Conservation (phyloP, 768 basidiomycete species). For the Podaxis sp. region DNA sequence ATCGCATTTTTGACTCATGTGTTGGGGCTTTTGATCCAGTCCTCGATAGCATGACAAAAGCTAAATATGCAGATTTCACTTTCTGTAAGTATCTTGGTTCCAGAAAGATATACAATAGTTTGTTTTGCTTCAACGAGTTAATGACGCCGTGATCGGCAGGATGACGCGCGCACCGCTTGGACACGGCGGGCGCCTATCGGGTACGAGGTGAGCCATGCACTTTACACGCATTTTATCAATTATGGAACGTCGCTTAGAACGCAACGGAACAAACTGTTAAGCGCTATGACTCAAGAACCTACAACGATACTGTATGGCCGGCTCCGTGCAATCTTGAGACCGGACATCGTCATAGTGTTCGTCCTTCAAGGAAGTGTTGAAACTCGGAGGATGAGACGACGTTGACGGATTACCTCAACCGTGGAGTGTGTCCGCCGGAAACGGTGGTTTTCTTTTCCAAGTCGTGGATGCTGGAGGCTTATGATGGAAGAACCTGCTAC, state of each 20-base stretch:
- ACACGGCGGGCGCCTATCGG: neutral
- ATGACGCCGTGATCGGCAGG: neutral
- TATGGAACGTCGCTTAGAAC: neutral
- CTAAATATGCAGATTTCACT: neutral
- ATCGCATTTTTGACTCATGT: neutral
- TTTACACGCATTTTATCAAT: neutral
- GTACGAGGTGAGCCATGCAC: neutral
- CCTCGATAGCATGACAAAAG: neutral
- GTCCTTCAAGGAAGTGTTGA: neutral
- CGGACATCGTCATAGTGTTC: neutral
- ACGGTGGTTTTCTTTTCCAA: neutral
- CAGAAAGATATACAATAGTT: neutral
- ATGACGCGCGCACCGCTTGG: neutral
- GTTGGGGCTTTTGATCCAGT: neutral
- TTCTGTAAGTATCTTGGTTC: neutral
- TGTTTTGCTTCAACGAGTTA: neutral
- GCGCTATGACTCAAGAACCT: neutral
- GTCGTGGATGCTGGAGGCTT: neutral
- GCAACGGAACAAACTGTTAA: neutral
- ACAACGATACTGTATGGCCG: neutral
- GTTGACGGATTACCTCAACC: neutral
- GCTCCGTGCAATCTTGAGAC: neutral
- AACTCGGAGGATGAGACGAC: neutral
- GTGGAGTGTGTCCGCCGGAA: neutral
- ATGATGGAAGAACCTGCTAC: too few species aligned